A percentile compares a stretch with the other conserved stretches of the same genome.
phyloP scores from a whole-genome alignment of 306 rosid genomes.

The Arachis hypogaea region DNA sequence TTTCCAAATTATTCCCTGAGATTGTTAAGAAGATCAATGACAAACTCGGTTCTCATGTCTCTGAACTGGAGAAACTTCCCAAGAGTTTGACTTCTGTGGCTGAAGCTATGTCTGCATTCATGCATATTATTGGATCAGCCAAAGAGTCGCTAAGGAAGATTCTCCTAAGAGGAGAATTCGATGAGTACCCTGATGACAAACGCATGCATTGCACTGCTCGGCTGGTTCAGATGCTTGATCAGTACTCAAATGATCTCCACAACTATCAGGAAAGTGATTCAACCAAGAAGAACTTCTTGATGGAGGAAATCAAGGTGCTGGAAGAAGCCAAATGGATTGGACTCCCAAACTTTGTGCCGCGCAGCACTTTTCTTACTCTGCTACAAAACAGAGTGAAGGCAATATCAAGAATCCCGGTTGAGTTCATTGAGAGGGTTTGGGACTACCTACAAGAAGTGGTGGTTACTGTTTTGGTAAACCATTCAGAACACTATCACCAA shows the following conservation, averaged over 20 bases:
- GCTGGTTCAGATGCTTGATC: slow-evolving; percentile 8
- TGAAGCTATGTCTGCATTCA: slow-evolving; percentile 41
- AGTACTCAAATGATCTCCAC: neutral
- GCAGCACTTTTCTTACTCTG: slow-evolving; percentile 27
- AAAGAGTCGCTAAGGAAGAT: slow-evolving; percentile 43
- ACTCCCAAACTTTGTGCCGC: slow-evolving; percentile 43
- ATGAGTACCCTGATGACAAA: slow-evolving; percentile 27
- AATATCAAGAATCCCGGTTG: slow-evolving; percentile 35
- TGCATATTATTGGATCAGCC: slow-evolving; percentile 41
- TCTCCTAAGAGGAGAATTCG: slow-evolving; percentile 35
- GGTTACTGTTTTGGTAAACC: slow-evolving; percentile 31
- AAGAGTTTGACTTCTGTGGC: slow-evolving; percentile 22
- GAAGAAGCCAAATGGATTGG: slow-evolving; percentile 26
- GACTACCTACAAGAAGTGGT: slow-evolving; percentile 42
- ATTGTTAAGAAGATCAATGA: slow-evolving; percentile 43
- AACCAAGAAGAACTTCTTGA: slow-evolving; percentile 4
- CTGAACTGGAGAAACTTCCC: slow-evolving; percentile 36
- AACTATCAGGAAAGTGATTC: neutral
- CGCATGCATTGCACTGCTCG: slow-evolving; percentile 36
- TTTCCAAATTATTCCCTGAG: slow-evolving; percentile 39
- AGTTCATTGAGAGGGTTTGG: slow-evolving; percentile 43
- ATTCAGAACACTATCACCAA: slow-evolving; percentile 43
- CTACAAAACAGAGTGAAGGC: slow-evolving; percentile 30
- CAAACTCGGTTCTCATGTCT: slow-evolving; percentile 22
- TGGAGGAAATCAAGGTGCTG: slow-evolving; percentile 4